Percentiles rank a stretch among this genome's conserved stretches.
Conservation (phyloP, 2,329 filamentous ascomycete genomes). For the Talaromyces verruculosus region DNA sequence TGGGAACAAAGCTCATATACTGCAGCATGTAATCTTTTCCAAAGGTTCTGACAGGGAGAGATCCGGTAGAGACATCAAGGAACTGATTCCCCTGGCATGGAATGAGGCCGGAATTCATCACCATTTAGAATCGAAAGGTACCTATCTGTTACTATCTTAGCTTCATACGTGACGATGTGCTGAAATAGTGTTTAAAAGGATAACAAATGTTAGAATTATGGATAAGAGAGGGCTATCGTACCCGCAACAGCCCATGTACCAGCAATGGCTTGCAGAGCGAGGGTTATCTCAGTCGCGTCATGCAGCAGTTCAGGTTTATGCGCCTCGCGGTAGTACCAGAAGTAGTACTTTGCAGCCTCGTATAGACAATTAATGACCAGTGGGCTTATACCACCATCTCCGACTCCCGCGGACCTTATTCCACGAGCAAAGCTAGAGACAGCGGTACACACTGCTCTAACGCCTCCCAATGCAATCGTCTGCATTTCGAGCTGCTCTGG, state of each 20-base stretch:
- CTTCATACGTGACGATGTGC: not conserved
- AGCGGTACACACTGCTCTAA: not conserved
- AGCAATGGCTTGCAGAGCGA: slow-evolving; percentile 2
- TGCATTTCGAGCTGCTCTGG: slow-evolving; percentile 2
- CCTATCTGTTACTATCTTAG: not conserved
- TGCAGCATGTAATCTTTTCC: not conserved
- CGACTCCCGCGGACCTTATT: not conserved
- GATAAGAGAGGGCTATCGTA: not conserved
- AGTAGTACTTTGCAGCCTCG: not conserved
- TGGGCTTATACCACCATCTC: not conserved
- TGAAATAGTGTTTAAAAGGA: not conserved
- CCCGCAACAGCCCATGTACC: slow-evolving; percentile 1
- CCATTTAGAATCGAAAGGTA: not conserved
- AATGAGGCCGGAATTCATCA: not conserved
- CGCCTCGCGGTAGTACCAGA: slow-evolving; percentile 4
- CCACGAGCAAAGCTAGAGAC: slow-evolving; percentile 2
- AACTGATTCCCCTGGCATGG: not conserved
- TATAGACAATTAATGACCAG: not conserved
- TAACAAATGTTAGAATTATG: not conserved
- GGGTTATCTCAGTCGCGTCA: not conserved
- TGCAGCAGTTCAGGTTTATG: slow-evolving; percentile 5
- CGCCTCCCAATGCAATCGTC: not conserved
- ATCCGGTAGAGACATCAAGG: not conserved
- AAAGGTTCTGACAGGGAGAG: not conserved
- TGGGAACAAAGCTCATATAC: not conserved